Conservation (phyloP, 2,329 filamentous ascomycete genomes). For the Penicillium sp. region DNA sequence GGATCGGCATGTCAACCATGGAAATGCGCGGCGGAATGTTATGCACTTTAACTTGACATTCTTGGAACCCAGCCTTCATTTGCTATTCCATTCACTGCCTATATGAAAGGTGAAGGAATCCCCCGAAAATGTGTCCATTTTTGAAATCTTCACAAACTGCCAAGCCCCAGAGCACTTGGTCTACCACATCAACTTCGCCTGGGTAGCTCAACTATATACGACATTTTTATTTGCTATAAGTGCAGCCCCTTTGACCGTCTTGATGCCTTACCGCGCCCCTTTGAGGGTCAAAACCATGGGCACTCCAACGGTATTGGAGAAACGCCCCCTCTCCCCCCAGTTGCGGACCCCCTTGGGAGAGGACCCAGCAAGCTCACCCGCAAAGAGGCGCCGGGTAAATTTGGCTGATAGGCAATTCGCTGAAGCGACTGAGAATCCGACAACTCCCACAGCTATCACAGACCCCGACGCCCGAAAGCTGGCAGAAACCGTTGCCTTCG, state of each 20-base stretch:
- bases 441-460: neutral
- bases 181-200: neutral
- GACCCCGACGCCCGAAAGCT: neutral
- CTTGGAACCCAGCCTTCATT: neutral
- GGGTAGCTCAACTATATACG: neutral
- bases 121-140: neutral
- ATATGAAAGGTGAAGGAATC: neutral
- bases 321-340: neutral
- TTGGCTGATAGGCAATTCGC: neutral
- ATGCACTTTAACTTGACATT: neutral
- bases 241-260: neutral
- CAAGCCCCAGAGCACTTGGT: neutral
- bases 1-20: neutral
- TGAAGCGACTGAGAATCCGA: neutral
- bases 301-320: neutral
- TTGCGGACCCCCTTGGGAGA: neutral
- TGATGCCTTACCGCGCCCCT: neutral
- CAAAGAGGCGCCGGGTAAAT: slow-evolving; percentile 4
- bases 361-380: slow-evolving; percentile 1
- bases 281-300: neutral
- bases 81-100: neutral
- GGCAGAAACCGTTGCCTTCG: neutral
- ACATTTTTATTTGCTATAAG: neutral
- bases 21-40: neutral
- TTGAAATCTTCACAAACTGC: neutral